Percentiles rank a stretch among this genome's conserved stretches.
Conservation (phyloP, 257 asterid genomes). For the Echium plantagineum region DNA sequence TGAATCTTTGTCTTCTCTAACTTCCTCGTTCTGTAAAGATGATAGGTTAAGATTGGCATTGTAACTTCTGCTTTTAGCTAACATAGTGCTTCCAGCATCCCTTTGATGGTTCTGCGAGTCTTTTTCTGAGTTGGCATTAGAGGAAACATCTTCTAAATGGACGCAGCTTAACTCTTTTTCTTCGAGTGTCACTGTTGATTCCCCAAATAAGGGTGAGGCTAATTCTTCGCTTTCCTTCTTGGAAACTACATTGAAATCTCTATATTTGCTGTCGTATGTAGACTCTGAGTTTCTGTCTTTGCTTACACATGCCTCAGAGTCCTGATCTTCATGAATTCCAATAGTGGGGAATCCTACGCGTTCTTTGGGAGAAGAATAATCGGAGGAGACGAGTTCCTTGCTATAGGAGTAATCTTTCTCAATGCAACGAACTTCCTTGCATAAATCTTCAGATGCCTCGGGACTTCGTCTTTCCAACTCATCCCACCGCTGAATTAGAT, state of each 20-base stretch:
- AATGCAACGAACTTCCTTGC: slow-evolving; percentile 77
- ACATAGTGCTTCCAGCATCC: slow-evolving; percentile 19
- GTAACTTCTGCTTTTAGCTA: slow-evolving; percentile 73
- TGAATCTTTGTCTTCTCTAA: slow-evolving; percentile 30
- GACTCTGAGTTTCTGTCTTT: slow-evolving; percentile 13
- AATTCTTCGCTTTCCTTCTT: slow-evolving; percentile 19
- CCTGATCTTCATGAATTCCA: neutral
- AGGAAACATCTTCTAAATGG: slow-evolving; percentile 21
- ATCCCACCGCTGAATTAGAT: slow-evolving; percentile 67
- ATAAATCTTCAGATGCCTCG: slow-evolving; percentile 55
- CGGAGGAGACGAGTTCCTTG: neutral
- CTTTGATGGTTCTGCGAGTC: slow-evolving; percentile 26
- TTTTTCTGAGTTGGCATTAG: slow-evolving; percentile 23
- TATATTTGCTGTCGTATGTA: slow-evolving; percentile 22
- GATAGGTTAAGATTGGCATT: slow-evolving; percentile 33
- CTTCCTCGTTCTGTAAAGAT: slow-evolving; percentile 35
- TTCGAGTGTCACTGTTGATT: slow-evolving; percentile 14
- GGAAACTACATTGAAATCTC: slow-evolving; percentile 6
- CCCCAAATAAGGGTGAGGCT: slow-evolving; percentile 14
- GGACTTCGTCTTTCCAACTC: slow-evolving; percentile 62
- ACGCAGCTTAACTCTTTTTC: slow-evolving; percentile 36
- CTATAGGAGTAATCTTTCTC: neutral
- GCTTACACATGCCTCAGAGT: slow-evolving; percentile 16
- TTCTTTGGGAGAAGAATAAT: neutral
- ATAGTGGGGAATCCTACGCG: neutral